Conservation (phyloP, 306 rosid species). For the Arachis hypogaea region DNA sequence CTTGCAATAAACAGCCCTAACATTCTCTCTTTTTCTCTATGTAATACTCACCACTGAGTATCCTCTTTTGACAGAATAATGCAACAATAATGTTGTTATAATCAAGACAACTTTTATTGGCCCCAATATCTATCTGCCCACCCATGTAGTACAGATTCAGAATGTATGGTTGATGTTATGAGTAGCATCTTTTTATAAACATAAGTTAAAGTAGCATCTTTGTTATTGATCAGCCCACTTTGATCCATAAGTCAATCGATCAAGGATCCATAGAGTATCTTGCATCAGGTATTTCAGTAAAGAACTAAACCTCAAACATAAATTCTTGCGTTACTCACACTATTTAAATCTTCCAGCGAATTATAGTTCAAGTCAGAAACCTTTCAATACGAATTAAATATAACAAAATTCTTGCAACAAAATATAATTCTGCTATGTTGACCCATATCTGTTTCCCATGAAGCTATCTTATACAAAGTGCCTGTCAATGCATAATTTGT, state of each 20-base stretch:
- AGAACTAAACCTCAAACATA: slow-evolving; percentile 13
- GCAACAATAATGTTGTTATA: slow-evolving; percentile 10
- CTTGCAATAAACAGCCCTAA: slow-evolving; percentile 16
- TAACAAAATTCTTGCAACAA: not conserved
- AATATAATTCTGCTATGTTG: slow-evolving; percentile 1
- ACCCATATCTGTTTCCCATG: not conserved
- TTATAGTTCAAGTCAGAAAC: slow-evolving; percentile 18
- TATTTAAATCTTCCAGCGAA: not conserved
- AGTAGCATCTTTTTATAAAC: not conserved
- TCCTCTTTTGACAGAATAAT: not conserved
- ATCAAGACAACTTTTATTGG: slow-evolving; percentile 11
- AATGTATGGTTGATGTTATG: not conserved
- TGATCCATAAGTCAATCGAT: slow-evolving; percentile 12
- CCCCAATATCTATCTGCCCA: not conserved
- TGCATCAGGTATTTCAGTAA: slow-evolving; percentile 4
- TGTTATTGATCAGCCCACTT: slow-evolving; percentile 15
- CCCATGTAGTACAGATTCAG: slow-evolving; percentile 22
- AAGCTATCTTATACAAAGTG: slow-evolving; percentile 16
- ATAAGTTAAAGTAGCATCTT: slow-evolving; percentile 15
- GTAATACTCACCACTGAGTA: not conserved
- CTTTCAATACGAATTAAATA: slow-evolving; percentile 11
- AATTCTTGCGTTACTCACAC: not conserved
- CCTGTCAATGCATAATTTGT: not conserved
- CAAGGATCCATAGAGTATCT: slow-evolving; percentile 1
- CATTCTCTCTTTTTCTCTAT: slow-evolving; percentile 21